Base-by-base conservation (phyloP, 2,329 filamentous ascomycete species). In the Xylaria arbuscula region DNA sequence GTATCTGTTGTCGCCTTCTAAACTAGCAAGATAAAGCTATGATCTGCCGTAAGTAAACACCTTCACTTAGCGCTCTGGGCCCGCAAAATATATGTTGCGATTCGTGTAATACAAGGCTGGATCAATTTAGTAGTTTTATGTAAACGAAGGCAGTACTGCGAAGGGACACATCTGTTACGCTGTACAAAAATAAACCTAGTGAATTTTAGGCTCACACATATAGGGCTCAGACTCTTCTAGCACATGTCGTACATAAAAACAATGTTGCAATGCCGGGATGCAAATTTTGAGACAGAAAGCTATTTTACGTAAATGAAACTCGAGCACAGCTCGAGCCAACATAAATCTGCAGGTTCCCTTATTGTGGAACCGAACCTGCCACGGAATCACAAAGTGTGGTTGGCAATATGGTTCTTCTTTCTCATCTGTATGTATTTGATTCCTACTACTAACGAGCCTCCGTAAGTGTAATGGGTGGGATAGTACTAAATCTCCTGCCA, bases 241-340 rank as follows among this genome's bases (percentile, higher is more conserved):
- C 3, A 42, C 42, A 48, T 36, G 42, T 63, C 55, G 40, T 53
- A 45, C 40, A 38, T 5, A 28, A 40, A 38, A 56, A 34, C 32
- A 17, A 17, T 15, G 42, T 50, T 50, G 34, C 22, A 38, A 19
- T 15, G 19, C 40, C 15, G 24, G 32, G 32, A 32, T 13, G 60
- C 36, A 28, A 32, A 8, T 2, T 48, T 40, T 61, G 58, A 61
- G 58, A 61, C 48, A 53, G 22, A 15, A 15, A 45, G 10, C 4
- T 1, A 28, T 57, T 47, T 55, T 45, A 45, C 36, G 38, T 57
- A 57, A 24, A 28, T 47, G n/a, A 15, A 38, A 19, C 24, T 36
- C n/a, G 38, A 2, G 22, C n/a, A 19, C 8, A 38, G 13, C 24
- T 36, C n/a, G 38, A 2, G 22, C n/a, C 15, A 40, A n/a, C 24